phyloP scores from a whole-genome alignment of 305 asterid species.

The Rubia balearica region DNA sequence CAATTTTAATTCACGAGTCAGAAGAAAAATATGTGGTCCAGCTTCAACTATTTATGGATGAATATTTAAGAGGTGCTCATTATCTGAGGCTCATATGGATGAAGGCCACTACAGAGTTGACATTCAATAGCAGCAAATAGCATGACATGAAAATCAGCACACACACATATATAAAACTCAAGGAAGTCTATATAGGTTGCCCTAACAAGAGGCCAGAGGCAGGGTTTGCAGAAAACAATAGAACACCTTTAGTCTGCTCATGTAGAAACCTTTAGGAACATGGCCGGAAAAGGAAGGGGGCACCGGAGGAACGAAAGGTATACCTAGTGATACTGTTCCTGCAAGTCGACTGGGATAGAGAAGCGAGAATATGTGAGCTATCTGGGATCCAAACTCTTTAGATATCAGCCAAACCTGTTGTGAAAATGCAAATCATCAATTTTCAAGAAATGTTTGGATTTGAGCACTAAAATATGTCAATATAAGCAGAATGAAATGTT shows the following conservation, averaged over 20 bases:
- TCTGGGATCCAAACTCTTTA: background rate
- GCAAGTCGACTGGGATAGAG: slow-evolving; percentile 45
- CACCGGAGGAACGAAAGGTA: slow-evolving; percentile 42
- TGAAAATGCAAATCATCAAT: background rate
- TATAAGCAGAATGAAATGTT: background rate
- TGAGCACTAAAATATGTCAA: background rate
- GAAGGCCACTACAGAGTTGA: background rate
- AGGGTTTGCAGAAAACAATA: background rate
- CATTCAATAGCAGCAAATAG: background rate
- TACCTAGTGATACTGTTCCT: slow-evolving; percentile 48
- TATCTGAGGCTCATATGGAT: background rate
- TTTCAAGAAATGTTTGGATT: background rate
- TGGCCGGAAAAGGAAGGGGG: slow-evolving; percentile 13
- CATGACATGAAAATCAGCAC: background rate
- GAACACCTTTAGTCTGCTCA: slow-evolving; percentile 34
- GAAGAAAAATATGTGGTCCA: no score
- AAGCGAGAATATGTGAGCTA: slow-evolving; percentile 32
- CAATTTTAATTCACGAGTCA: background rate
- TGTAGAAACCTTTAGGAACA: slow-evolving; percentile 64
- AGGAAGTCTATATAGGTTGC: background rate
- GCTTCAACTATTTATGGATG: background rate
- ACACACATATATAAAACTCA: background rate
- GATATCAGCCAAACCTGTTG: slow-evolving; percentile 48
- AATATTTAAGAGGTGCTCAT: background rate
- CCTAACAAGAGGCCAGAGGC: background rate